These are phyloP conservation scores for Nicotiana paniculata DNA, from an alignment of 257 asterid genomes.

Conservation along the genomic window DNA sequence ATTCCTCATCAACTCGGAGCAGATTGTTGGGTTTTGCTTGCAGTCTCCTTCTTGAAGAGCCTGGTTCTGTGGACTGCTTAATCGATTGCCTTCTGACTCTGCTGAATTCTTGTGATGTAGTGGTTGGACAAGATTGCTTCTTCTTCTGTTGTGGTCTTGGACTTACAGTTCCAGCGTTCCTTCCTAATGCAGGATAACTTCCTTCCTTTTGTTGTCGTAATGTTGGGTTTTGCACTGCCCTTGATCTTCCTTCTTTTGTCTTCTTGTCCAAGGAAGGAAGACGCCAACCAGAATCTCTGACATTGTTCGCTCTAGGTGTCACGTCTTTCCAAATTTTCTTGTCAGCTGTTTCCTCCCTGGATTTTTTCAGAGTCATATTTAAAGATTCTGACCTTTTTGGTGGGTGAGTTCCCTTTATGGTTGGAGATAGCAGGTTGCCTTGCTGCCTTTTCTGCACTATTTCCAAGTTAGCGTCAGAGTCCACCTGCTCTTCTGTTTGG, in stretches of 20 bases:
- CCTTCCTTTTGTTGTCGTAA: conserved; percentile 11
- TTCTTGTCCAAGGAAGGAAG: conserved; percentile 29
- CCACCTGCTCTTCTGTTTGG: conserved; percentile 33
- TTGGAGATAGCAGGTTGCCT: conserved; percentile 23
- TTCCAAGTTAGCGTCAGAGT: conserved; percentile 14
- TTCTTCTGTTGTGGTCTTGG: conserved; percentile 48
- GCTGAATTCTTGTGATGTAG: conserved; percentile 30
- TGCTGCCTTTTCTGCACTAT: conserved; percentile 18
- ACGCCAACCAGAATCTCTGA: conserved; percentile 19
- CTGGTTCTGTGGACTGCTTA: conserved; percentile 29
- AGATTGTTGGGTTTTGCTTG: conserved; percentile 32
- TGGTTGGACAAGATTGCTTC: conserved; percentile 29
- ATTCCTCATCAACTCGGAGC: conserved; percentile 37
- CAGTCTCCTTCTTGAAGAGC: conserved; percentile 28
- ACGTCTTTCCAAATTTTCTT: conserved; percentile 28
- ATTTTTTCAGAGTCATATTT: conserved; percentile 34
- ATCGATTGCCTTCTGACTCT: conserved; percentile 29
- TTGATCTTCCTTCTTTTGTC: conserved; percentile 19
- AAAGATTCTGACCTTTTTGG: conserved; percentile 39
- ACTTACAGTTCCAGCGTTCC: conserved; percentile 42
- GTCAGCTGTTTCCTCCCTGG: conserved; percentile 31
- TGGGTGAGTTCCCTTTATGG: conserved; percentile 22
- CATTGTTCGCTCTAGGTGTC: conserved; percentile 31
- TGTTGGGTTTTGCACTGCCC: conserved; percentile 21
- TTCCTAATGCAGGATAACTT: conserved; percentile 27